Evolutionary conservation across 2,329 filamentous ascomycete species (phyloP), one percentile per base, ranked within the genome.

Genomic region (Keithomyces neogunnii): DNA sequence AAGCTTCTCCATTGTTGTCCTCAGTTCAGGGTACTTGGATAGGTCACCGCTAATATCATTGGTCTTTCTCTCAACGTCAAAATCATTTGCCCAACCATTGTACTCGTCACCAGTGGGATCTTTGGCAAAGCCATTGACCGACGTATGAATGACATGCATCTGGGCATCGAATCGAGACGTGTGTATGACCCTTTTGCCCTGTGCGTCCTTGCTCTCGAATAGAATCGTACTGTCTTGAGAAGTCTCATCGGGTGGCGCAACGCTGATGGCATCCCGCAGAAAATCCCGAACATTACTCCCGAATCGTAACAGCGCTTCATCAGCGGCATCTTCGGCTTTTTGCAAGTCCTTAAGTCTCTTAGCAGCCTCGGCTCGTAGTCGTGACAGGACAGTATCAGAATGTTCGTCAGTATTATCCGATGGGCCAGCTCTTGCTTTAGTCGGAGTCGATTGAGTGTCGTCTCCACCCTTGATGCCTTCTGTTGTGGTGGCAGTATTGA

Each of bases 161-260:
- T 97, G 93, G 1, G 93, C 93, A 63, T 99, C 93, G 64, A 96
- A 92, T 55, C 93, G 81, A 48, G 90, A 96, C 1, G 89, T 88
- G 66, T 99, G 93, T 57, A 97, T 95, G 13, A 97, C 89, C 51
- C 93, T 80, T 75, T 93, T 96, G 30, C 91, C 92, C 47, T 83
- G 81, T 4, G 87, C 83, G 68, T 96, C 92, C 66, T 92, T 95
- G 64, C 89, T 95, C 72, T 97, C 93, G 62, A 97, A 99, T 4
- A 96, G 75, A 33, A 96, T 82, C 47, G 85, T 75, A 58, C 66
- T 75, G n/a, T 73, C 73, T 58, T 80, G 67, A 46, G 71, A 72
- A 4, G 73, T 73, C 1, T 73, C 75, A 3, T 75, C 73, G 0
- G 89, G 89, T 0, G 91, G 87, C 13, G 89, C 85, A 60, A 99